Evolutionary conservation across 176 grass and related monocot species (phyloP).

Genomic region (Tuctoria greenei): DNA sequence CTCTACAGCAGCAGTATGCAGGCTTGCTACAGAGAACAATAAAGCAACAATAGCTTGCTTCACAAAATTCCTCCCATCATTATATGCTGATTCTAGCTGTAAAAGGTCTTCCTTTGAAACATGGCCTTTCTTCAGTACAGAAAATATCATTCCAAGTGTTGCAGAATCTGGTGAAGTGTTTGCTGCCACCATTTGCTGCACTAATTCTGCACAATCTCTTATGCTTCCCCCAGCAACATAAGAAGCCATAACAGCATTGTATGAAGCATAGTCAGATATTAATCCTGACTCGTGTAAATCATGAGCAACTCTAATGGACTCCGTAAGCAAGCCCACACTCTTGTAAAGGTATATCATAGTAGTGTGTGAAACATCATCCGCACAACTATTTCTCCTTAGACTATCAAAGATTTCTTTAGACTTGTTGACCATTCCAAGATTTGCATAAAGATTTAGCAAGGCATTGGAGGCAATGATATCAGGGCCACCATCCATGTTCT

Average conservation of each 20-base stretch:
- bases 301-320: conserved; percentile 46
- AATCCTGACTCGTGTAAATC: conserved; percentile 65
- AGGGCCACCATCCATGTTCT: conserved; percentile 54
- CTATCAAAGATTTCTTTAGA: conserved; percentile 61
- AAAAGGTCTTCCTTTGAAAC: conserved; percentile 44
- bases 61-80: conserved; percentile 36
- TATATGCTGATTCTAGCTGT: conserved; percentile 60
- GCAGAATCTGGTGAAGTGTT: conserved; percentile 54
- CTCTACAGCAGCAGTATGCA: conserved; percentile 52
- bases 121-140: conserved; percentile 47
- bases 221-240: conserved; percentile 51
- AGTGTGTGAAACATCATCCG: conserved; percentile 58
- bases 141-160: conserved; percentile 58
- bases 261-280: conserved; percentile 56
- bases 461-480: conserved; percentile 68
- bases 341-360: conserved; percentile 69
- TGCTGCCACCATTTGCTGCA: conserved; percentile 58
- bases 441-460: conserved; percentile 74
- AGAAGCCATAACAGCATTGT: conserved; percentile 58
- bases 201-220: conserved; percentile 58
- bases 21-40: conserved; percentile 54
- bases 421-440: conserved; percentile 67
- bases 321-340: conserved; percentile 61
- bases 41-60: conserved; percentile 52
- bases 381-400: conserved; percentile 45